Base-by-base conservation (phyloP, 768 basidiomycete genomes). In the Collybia sp. region DNA sequence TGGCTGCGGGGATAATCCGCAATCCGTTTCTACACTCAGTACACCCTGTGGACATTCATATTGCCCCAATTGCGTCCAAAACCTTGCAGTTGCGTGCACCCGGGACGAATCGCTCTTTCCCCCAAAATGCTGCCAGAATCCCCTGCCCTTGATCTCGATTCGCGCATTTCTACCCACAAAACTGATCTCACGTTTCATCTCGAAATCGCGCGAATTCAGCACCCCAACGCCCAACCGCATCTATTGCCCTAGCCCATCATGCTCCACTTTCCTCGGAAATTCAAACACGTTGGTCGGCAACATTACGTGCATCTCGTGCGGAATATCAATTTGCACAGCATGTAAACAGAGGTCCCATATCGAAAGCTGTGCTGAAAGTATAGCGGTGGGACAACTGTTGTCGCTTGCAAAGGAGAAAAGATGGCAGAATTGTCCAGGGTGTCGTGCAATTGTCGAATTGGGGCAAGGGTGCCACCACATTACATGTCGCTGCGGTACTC, bases 381-480 rank as follows among this genome's bases (percentile, higher is more conserved):
- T 59, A 1, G 68, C 68, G 0, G 63, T 69, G 2, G 53, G 71
- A 3, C 68, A 69, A 38, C 57, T 83, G 4, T 66, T 59, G 15
- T 69, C 64, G 3, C 68, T 82, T 2, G 81, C 80, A 0, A 54
- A 54, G 1, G 51, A 65, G 30, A 49, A 73, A 40, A 63, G 65
- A 10, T 85, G 80, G 82, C 79, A 83, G 53, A 83, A 77, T 0
- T 85, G 83, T 54, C 82, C 82, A 0, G 69, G 69, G 3, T 85
- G 83, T 53, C 54, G 67, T 5, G 63, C 69, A 12, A 67, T 85
- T 40, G 70, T 85, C 32, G 83, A 85, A 50, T 68, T 82, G n/a
- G 55, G 62, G 12, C 53, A 66, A 4, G 83, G 83, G 0, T 85
- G 83, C 50, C 79, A 75, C 57, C 83, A 85, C 42, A 83, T 85